Conservation (phyloP, 805 yeast genomes). For the Lipomyces spencermartinsiae region DNA sequence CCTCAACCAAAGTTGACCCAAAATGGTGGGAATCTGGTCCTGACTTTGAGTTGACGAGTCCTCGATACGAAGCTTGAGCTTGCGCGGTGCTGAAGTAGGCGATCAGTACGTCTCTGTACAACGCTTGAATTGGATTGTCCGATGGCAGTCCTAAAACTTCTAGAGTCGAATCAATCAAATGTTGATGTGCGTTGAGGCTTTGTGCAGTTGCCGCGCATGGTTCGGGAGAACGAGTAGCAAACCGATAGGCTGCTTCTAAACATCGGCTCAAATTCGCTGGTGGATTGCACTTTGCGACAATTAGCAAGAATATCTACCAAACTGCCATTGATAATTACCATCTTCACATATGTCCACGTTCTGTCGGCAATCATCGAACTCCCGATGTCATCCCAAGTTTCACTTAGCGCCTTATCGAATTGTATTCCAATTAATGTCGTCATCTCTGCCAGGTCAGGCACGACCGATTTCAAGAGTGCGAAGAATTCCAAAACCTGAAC, state of each 20-base stretch:
- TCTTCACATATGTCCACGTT: neutral
- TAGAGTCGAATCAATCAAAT: neutral
- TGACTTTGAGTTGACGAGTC: neutral
- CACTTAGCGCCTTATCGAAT: neutral
- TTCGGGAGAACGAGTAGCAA: neutral
- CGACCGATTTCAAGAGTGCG: neutral
- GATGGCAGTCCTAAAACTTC: neutral
- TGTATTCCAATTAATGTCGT: neutral
- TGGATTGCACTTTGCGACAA: neutral
- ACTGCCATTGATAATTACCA: neutral
- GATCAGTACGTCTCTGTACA: neutral
- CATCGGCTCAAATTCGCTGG: neutral
- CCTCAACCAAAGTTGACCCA: neutral
- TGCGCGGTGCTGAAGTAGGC: neutral
- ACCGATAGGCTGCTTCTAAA: neutral
- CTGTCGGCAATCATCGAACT: neutral
- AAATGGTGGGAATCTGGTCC: neutral
- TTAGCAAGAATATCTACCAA: neutral
- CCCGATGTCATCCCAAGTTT: neutral
- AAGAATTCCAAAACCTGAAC: neutral
- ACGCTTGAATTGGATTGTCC: neutral
- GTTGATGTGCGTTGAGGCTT: neutral
- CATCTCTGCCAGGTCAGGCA: neutral
- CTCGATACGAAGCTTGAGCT: constrained; percentile 1
- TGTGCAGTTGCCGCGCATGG: neutral